Conservation (phyloP, 2,329 filamentous ascomycete genomes). For the Penicillium crustosum region DNA sequence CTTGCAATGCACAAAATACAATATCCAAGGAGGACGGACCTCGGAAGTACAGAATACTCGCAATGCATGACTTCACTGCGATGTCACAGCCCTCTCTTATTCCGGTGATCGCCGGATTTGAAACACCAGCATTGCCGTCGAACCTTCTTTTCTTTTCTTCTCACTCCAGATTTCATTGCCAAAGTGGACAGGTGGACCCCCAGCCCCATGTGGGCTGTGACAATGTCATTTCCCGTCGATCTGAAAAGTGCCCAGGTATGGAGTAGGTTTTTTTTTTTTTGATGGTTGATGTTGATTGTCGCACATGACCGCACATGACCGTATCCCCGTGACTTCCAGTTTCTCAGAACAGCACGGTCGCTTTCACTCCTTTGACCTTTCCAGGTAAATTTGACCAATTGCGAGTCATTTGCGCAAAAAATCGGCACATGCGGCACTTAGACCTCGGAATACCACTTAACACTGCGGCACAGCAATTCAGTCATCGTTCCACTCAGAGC, state of each 20-base stretch:
- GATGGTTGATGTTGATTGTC: too few relatives aligned
- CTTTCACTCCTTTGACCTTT: neutral
- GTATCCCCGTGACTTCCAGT: neutral
- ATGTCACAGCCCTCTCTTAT: conserved; percentile 1
- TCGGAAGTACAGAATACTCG: too few relatives aligned
- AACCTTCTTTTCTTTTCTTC: conserved; percentile 9
- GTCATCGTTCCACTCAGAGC: neutral
- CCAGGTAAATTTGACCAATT: neutral
- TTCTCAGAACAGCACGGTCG: neutral
- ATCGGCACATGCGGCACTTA: neutral
- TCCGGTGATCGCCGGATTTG: conserved; percentile 9
- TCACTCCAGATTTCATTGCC: neutral
- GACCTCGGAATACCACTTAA: neutral
- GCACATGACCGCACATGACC: neutral
- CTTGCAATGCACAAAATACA: too few relatives aligned
- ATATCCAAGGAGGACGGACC: too few relatives aligned
- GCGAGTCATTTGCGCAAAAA: neutral
- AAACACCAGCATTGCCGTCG: conserved; percentile 13
- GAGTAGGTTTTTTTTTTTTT: too few relatives aligned
- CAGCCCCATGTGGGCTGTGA: neutral
- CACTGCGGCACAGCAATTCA: neutral
- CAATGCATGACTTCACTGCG: neutral
- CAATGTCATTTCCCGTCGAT: neutral
- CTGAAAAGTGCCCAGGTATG: neutral
- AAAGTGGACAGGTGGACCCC: neutral